Evolutionary conservation across 306 rosid species (phyloP).

Genomic region (Vigna nakashimae): DNA sequence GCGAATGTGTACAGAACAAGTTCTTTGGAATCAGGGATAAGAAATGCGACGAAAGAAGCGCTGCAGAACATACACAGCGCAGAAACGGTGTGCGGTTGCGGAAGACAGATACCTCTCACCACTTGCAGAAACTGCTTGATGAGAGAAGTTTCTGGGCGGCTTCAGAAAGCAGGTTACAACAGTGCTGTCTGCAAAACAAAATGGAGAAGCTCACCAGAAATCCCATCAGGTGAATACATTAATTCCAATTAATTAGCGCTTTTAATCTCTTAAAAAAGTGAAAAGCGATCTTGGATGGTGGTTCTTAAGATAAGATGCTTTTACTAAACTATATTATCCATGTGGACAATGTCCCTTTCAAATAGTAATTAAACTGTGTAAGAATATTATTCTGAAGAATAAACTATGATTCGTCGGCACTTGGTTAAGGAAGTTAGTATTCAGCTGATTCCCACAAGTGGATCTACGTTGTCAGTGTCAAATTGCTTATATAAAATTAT

Average conservation of each 20-base stretch:
- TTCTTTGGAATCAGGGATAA: slow-evolving; percentile 65
- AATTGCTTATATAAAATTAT: not conserved
- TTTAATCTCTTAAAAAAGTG: too few species aligned
- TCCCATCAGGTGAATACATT: slow-evolving; percentile 65
- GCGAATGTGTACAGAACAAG: slow-evolving; percentile 59
- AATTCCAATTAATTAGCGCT: not conserved
- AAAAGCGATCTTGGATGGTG: not conserved
- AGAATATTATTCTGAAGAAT: not conserved
- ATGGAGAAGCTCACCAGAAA: slow-evolving; percentile 71
- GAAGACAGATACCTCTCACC: slow-evolving; percentile 33
- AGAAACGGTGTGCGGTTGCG: slow-evolving; percentile 60
- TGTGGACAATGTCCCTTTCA: not conserved
- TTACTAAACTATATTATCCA: slow-evolving; percentile 6
- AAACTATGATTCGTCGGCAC: not conserved
- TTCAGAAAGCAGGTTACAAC: slow-evolving; percentile 61
- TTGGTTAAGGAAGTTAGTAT: not conserved
- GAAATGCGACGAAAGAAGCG: slow-evolving; percentile 64
- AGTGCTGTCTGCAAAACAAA: slow-evolving; percentile 83
- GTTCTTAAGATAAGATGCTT: slow-evolving; percentile 30
- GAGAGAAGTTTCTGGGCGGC: slow-evolving; percentile 69
- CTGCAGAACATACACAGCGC: slow-evolving; percentile 52
- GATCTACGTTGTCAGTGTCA: not conserved
- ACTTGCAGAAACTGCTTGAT: slow-evolving; percentile 69
- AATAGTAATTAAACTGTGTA: not conserved
- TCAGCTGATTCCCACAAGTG: not conserved